phyloP scores from a whole-genome alignment of 257 asterid genomes.

The Rubia yunnanensis region DNA sequence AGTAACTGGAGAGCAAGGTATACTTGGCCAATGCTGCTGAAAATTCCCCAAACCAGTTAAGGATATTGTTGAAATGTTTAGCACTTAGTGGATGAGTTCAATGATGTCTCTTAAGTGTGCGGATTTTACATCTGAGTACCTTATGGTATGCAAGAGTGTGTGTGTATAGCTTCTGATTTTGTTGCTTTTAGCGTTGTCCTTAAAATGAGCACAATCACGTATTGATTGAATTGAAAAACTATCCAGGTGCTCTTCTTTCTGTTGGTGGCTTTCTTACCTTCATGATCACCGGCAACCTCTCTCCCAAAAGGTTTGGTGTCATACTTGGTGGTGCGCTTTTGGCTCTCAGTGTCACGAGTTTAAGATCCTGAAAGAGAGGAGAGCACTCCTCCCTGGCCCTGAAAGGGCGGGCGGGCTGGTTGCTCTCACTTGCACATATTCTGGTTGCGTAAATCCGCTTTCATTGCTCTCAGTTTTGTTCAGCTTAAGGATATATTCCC shows the following conservation, averaged over 20 bases:
- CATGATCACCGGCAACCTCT: constrained; percentile 68
- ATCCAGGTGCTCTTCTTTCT: constrained; percentile 68
- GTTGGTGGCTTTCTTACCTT: constrained; percentile 68
- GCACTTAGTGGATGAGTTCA: constrained; percentile 43
- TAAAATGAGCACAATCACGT: not conserved
- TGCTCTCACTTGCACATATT: not conserved
- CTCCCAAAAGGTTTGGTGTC: constrained; percentile 78
- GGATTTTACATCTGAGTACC: constrained; percentile 87
- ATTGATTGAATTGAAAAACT: constrained; percentile 1
- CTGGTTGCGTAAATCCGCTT: not conserved
- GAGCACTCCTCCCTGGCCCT: constrained; percentile 45
- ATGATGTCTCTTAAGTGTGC: constrained; percentile 54
- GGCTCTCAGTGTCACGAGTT: constrained; percentile 73
- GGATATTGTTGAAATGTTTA: constrained; percentile 73
- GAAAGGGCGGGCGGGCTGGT: constrained; percentile 79
- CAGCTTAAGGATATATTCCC: not conserved
- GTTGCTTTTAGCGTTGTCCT: not conserved
- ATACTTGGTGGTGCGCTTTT: constrained; percentile 77
- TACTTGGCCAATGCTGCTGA: constrained; percentile 59
- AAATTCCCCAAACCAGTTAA: constrained; percentile 63
- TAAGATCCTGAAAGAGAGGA: constrained; percentile 73
- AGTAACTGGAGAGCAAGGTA: constrained; percentile 49
- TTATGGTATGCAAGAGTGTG: constrained; percentile 46
- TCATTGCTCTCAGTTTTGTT: no score
- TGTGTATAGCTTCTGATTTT: not conserved